phyloP scores from a whole-genome alignment of 2,329 filamentous ascomycete species.

The Beauveria caledonica region DNA sequence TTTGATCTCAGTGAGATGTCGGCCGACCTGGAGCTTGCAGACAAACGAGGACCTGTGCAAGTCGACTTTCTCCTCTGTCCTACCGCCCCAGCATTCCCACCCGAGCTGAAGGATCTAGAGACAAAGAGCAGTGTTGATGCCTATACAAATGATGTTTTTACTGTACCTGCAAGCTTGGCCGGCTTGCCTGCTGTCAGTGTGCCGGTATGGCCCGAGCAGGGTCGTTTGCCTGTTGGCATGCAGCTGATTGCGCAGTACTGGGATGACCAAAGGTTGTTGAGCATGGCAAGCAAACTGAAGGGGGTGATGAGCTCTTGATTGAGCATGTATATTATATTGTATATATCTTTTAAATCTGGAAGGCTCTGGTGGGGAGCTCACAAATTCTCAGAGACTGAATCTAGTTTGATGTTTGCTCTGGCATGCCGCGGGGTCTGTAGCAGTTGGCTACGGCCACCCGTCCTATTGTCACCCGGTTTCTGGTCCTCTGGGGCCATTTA shows the following conservation, averaged over 20 bases:
- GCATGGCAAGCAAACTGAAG: slow-evolving; percentile 42
- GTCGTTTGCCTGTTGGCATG: slow-evolving; percentile 43
- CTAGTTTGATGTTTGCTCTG: not conserved
- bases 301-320: slow-evolving; percentile 18
- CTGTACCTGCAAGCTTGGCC: slow-evolving; percentile 86
- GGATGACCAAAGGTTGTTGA: slow-evolving; percentile 58
- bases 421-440: not conserved
- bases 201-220: slow-evolving; percentile 39
- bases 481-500: not conserved
- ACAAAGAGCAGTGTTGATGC: slow-evolving; percentile 55
- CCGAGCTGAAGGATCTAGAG: slow-evolving; percentile 50
- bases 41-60: slow-evolving; percentile 50
- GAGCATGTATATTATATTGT: slow-evolving; percentile 8
- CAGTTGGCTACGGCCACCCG: not conserved
- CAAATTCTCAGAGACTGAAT: not conserved
- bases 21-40: slow-evolving; percentile 40
- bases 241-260: slow-evolving; percentile 78
- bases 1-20: slow-evolving; percentile 55
- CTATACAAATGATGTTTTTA: slow-evolving; percentile 93
- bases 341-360: not conserved
- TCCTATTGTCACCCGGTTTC: too few relatives aligned
- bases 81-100: slow-evolving; percentile 72
- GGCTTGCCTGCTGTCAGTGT: slow-evolving; percentile 84
- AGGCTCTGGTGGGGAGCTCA: not conserved
- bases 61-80: slow-evolving; percentile 86